phyloP scores from a whole-genome alignment of 306 rosid species.

The Elaeagnus macrophylla region DNA sequence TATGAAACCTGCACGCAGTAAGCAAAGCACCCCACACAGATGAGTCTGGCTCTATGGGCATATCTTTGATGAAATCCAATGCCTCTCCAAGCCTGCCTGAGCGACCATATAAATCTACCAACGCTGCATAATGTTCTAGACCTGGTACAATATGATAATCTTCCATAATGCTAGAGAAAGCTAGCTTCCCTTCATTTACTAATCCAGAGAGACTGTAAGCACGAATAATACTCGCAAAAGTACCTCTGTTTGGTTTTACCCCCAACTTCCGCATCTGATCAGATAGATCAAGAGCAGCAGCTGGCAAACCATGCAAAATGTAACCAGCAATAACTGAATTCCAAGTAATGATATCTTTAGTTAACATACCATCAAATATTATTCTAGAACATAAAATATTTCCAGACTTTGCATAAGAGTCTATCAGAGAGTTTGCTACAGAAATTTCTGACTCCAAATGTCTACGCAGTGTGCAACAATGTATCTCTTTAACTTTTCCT shows the following conservation, averaged over 20 bases:
- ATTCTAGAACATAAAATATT: conserved; percentile 47
- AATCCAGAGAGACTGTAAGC: conserved; percentile 67
- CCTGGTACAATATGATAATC: conserved; percentile 51
- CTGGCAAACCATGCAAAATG: conserved; percentile 64
- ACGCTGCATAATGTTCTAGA: conserved; percentile 70
- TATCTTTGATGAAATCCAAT: conserved; percentile 48
- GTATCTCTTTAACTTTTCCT: conserved; percentile 71
- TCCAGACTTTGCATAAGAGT: conserved; percentile 83
- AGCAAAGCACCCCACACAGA: conserved; percentile 65
- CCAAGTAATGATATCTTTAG: conserved; percentile 79
- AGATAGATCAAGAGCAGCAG: conserved; percentile 51
- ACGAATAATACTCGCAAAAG: conserved; percentile 53
- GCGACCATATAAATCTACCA: conserved; percentile 74
- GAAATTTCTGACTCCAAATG: conserved; percentile 45
- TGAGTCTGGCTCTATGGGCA: conserved; percentile 69
- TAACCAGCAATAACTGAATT: conserved; percentile 63
- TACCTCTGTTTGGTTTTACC: conserved; percentile 63
- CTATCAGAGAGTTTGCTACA: conserved; percentile 60
- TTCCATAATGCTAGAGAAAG: conserved; percentile 47
- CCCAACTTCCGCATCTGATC: conserved; percentile 56
- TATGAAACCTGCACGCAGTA: conserved; percentile 68
- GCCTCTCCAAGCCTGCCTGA: conserved; percentile 77
- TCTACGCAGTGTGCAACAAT: conserved; percentile 63
- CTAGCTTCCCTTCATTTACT: conserved; percentile 58
- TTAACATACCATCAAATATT: conserved; percentile 54